phyloP scores from a whole-genome alignment of 306 rosid genomes.

The Vicia faba region DNA sequence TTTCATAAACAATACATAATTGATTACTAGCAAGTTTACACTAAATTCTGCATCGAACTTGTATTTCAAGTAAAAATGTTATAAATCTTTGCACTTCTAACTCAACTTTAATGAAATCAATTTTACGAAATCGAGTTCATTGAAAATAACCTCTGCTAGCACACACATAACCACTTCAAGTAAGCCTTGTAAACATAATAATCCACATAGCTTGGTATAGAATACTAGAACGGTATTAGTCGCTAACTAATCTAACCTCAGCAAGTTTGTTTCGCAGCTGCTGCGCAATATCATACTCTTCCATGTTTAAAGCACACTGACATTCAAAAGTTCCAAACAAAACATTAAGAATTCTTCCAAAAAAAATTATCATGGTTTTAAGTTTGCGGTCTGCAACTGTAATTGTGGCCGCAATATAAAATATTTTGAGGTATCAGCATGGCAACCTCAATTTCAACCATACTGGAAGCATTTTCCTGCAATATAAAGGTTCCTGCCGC shows the following conservation, averaged over 20 bases:
- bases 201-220: slow-evolving; percentile 30
- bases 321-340: slow-evolving; percentile 39
- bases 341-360: slow-evolving; percentile 15
- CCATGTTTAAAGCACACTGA: slow-evolving; percentile 84
- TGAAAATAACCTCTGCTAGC: not conserved
- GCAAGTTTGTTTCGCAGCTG: slow-evolving; percentile 83
- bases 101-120: not conserved
- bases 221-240: not conserved
- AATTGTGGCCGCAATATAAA: not conserved
- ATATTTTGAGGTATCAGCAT: not conserved
- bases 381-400: not conserved
- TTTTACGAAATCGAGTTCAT: not conserved
- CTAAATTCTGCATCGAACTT: not conserved
- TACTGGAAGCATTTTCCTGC: not conserved
- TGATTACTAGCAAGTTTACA: slow-evolving; percentile 2
- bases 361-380: slow-evolving; percentile 10
- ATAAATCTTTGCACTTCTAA: not conserved
- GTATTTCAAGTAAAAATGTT: not conserved
- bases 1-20: slow-evolving; percentile 39
- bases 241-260: slow-evolving; percentile 60
- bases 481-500: not conserved
- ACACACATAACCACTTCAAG: not conserved
- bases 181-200: slow-evolving; percentile 7
- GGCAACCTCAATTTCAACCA: not conserved
- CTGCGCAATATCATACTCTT: slow-evolving; percentile 84